Base-by-base conservation (phyloP, 495 filamentous ascomycete species). In the Talaromyces ruber region DNA sequence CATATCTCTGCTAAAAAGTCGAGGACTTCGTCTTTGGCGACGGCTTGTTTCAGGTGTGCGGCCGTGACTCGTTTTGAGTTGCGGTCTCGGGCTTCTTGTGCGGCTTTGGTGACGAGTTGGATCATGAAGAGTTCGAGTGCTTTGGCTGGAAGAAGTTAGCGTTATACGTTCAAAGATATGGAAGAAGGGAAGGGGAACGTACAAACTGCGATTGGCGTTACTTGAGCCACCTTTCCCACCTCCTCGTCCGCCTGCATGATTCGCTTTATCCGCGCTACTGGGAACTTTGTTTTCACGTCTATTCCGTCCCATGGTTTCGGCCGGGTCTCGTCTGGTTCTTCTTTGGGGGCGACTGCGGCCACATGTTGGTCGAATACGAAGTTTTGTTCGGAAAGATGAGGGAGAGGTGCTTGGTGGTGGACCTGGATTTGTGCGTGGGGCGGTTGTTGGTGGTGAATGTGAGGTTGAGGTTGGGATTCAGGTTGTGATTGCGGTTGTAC, bases 191-290 rank as follows among this genome's bases (percentile, higher is more conserved):
- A 60, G 39, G 26, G 22, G 8, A 59, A 47, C 84, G 62, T 83
- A 87, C 92, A 91, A 58, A 97, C 93, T 54, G 90, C 92, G 67
- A 95, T 92, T 2, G 93, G 93, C 5, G 93, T 96, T 24, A 97
- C 93, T 74, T 98, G 95, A 7, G 94, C 92, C 3, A 99, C 95
- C 76, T 99, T 99, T 45, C 94, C 94, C 2, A 99, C 93, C 74
- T 99, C 94, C 68, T 99, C 94, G 69, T 99, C 94, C 6, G 94
- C 94, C 74, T 99, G 94, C 94, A 99, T 98, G 64, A 99, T 98
- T 58, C 94, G 88, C 83, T 99, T 99, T 73, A 98, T 99, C 56
- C 94, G 85, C 62, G 94, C 94, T 32, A 97, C 96, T 3, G 94
- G 94, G 68, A 99, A 99, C 65, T 97, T 97, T 22, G 92, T 97